A percentile compares a stretch with the other conserved stretches of the same genome.
Evolutionary conservation across 2,329 filamentous ascomycete genomes (phyloP).

Genomic region (Cladosporium cucumerinum): DNA sequence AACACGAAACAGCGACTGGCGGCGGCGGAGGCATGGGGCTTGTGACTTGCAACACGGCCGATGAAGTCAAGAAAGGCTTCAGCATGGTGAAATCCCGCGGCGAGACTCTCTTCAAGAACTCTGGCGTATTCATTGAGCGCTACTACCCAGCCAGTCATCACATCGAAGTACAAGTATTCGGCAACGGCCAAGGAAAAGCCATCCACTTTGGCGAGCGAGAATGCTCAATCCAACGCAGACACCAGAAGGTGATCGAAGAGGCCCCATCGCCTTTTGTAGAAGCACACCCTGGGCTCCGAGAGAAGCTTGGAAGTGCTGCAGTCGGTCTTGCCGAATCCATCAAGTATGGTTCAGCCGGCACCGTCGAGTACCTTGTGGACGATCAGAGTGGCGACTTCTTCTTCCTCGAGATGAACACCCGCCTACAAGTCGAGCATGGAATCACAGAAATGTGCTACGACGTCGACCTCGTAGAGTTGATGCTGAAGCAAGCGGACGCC

Average conservation of each 20-base stretch:
- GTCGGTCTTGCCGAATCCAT: conserved; percentile 60
- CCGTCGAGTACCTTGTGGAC: conserved; percentile 87
- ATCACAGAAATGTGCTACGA: conserved; percentile 57
- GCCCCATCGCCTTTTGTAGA: conserved; percentile 70
- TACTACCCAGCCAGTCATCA: conserved; percentile 78
- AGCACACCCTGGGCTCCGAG: conserved; percentile 53
- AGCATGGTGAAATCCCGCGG: conserved; percentile 67
- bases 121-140: conserved; percentile 79
- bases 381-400: conserved; percentile 76
- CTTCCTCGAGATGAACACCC: conserved; percentile 59
- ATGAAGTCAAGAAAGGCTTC: conserved; percentile 65
- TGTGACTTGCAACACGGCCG: conserved; percentile 65
- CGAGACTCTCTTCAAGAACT: conserved; percentile 74
- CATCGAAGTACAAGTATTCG: conserved; percentile 88
- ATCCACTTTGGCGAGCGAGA: conserved; percentile 85
- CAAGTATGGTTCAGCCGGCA: conserved; percentile 79
- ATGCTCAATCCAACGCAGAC: conserved; percentile 79
- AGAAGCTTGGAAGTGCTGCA: conserved; percentile 63
- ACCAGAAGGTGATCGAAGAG: conserved; percentile 91
- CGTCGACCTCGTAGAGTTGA: conserved; percentile 54
- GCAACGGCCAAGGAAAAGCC: conserved; percentile 73
- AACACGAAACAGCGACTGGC: conserved; percentile 24
- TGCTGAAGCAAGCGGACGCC: conserved; percentile 55
- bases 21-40: conserved; percentile 79
- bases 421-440: conserved; percentile 57